Evolutionary conservation across 306 rosid species (phyloP), one percentile per base, ranked within the genome.

Genomic region (Glycine tomentella): DNA sequence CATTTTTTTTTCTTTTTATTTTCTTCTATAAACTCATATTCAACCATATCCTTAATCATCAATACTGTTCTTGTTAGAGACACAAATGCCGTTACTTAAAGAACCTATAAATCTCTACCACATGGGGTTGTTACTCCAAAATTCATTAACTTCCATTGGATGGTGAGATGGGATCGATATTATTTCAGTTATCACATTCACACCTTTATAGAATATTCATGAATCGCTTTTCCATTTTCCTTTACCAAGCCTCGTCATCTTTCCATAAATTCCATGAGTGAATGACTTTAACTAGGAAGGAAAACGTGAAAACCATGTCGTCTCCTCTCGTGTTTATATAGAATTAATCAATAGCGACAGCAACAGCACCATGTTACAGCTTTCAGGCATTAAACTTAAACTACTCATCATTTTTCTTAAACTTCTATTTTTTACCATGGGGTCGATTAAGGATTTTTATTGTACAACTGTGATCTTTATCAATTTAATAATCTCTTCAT

Each of bases 91-190:
- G 2, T 15, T 14, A 77, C 85, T 82, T 84, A 78, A 16, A 40
- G 63, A 70, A 7, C 59, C 82, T 66, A 79, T 74, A 62, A 45
- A 79, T 78, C 71, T 34, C 74, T 17, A 68, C 75, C 86, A 75
- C 82, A 65, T 79, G 80, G 79, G 34, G 13, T 86, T 74, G 82
- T 74, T 79, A 44, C 20, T 20, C 79, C 82, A 82, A 69, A 81
- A 55, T 64, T 69, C 79, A 74, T 79, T 79, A 12, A 50, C 25
- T 62, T 48, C 49, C 51, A 66, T 74, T 85, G 14, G 61, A 51
- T 20, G 0, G 20, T 20, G 20, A 20, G 20, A 20, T 20, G 20
- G 20, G 20, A 20, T 20, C 20, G 20, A 20, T 20, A 20, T 20
- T 20, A 20, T 20, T 20, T 20, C 20, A 20, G 20, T 20, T 20